Evolutionary conservation across 148 eudicot species (phyloP).

Genomic region (Amaranthus palmeri): DNA sequence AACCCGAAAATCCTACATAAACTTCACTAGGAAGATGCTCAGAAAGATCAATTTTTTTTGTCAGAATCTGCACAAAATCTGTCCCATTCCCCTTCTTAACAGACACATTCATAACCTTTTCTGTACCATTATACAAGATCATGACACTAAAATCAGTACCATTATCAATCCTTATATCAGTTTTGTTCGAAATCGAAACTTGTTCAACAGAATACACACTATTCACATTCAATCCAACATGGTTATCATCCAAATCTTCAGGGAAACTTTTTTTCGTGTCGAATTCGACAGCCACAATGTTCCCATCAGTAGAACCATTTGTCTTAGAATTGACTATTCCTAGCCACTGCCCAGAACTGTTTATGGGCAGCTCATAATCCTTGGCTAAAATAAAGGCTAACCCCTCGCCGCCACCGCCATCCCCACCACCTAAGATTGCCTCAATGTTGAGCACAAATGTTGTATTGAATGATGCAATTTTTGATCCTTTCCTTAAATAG

Average conservation of each 20-base stretch:
- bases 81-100: slow-evolving; percentile 16
- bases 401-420: slow-evolving; percentile 29
- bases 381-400: slow-evolving; percentile 23
- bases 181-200: background rate
- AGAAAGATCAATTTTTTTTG: slow-evolving; percentile 23
- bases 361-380: slow-evolving; percentile 9
- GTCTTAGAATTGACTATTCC: slow-evolving; percentile 25
- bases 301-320: slow-evolving; percentile 12
- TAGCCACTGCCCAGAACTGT: slow-evolving; percentile 27
- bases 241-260: slow-evolving; percentile 31
- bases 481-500: slow-evolving; percentile 14
- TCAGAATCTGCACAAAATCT: slow-evolving; percentile 11
- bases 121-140: slow-evolving; percentile 25
- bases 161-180: slow-evolving; percentile 17
- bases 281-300: slow-evolving; percentile 37
- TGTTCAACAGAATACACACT: slow-evolving; percentile 15
- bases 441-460: slow-evolving; percentile 29
- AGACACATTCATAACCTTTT: slow-evolving; percentile 14
- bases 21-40: slow-evolving; percentile 23
- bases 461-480: slow-evolving; percentile 24
- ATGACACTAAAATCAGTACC: slow-evolving; percentile 14
- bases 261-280: slow-evolving; percentile 39
- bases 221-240: slow-evolving; percentile 35
- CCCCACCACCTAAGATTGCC: background rate
- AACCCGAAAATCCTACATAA: slow-evolving; percentile 36